Percentiles rank a stretch among this genome's conserved stretches.
Conservation (phyloP, 768 basidiomycete species). For the Tulasnella sp. region DNA sequence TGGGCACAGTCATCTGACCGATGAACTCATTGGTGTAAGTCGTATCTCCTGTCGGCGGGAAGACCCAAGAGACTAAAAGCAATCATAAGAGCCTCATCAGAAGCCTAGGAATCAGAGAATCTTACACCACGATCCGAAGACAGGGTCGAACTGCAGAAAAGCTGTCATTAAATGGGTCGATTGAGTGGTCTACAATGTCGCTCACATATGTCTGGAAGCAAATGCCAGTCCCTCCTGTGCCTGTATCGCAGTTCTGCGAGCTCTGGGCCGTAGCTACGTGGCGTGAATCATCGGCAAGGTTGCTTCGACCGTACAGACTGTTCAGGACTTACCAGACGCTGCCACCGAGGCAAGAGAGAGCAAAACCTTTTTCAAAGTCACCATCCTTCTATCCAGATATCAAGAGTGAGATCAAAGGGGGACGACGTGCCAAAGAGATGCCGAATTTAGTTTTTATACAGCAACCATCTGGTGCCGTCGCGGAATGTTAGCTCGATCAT, state of each 20-base stretch:
- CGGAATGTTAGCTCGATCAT: conserved; percentile 7
- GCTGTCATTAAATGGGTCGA: background rate
- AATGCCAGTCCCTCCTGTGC: conserved; percentile 22
- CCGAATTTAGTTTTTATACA: background rate
- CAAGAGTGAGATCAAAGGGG: background rate
- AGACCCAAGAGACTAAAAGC: conserved; percentile 18
- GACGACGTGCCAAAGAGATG: background rate
- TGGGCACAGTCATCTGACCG: conserved; percentile 62
- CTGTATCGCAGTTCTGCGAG: conserved; percentile 24
- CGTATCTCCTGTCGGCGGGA: conserved; percentile 22
- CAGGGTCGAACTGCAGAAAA: conserved; percentile 11
- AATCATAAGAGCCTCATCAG: background rate
- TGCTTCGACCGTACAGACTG: background rate
- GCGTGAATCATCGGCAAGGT: background rate
- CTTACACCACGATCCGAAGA: conserved; percentile 22
- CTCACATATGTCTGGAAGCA: conserved; percentile 33
- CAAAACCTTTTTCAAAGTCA: conserved; percentile 9
- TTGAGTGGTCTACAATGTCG: background rate
- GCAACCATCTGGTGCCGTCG: background rate
- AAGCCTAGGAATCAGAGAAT: background rate
- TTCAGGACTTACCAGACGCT: background rate
- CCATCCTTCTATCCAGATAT: conserved; percentile 14
- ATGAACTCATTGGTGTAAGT: conserved; percentile 54
- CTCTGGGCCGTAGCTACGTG: conserved; percentile 5
- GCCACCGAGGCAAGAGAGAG: background rate